Percentiles rank a stretch among this genome's conserved stretches.
Evolutionary conservation across 257 asterid species (phyloP).

Genomic region (Lavandula angustifolia): DNA sequence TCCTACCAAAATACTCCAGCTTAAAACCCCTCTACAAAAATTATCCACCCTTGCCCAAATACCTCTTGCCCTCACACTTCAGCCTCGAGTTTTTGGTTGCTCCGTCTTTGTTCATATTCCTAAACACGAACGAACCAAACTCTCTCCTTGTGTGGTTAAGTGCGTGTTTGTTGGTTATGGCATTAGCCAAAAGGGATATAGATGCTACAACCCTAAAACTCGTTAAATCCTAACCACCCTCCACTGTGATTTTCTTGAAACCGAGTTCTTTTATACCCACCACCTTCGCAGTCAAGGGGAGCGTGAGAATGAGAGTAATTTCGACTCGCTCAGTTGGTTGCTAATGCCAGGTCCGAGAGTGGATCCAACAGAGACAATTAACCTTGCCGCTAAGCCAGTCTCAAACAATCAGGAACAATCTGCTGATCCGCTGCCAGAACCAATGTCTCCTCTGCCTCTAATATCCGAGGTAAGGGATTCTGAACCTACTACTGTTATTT

Average conservation of each 20-base stretch:
- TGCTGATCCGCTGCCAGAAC: neutral
- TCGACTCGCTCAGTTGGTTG: neutral
- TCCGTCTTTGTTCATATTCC: no score
- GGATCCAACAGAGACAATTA: no score
- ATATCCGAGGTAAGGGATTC: neutral
- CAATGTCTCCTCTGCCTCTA: neutral
- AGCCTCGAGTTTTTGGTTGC: no score
- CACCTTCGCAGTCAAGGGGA: no score
- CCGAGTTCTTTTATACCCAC: neutral
- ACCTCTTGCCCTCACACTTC: neutral
- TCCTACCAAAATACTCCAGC: neutral
- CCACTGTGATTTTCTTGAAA: no score
- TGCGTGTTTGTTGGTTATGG: no score
- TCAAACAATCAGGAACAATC: neutral
- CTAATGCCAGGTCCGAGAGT: no score
- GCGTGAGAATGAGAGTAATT: neutral
- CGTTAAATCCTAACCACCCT: no score
- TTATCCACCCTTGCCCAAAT: neutral
- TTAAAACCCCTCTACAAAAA: neutral
- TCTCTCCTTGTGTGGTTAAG: no score
- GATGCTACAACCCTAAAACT: no score
- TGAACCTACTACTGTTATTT: neutral
- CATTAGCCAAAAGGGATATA: no score
- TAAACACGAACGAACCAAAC: no score
- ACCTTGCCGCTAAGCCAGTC: neutral